phyloP scores from a whole-genome alignment of 768 basidiomycete species.

The Goffeauzyma gilvescens region DNA sequence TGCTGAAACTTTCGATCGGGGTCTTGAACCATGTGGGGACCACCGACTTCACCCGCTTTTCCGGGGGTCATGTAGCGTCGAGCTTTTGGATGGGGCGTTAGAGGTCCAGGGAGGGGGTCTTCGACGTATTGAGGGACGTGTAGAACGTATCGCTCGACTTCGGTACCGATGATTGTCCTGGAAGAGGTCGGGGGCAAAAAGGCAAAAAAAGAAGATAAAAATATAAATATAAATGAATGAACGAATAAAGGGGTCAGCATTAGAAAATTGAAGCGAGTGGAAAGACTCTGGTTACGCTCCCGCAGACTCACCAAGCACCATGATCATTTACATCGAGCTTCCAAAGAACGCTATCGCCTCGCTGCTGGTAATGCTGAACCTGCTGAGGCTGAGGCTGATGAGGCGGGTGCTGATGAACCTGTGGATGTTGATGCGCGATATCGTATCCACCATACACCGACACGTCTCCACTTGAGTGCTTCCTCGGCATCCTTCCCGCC shows the following conservation, averaged over 20 bases:
- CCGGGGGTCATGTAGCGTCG: conserved; percentile 15
- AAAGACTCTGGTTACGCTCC: too few relatives aligned
- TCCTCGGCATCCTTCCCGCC: not conserved
- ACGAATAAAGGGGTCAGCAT: not conserved
- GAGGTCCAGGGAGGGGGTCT: conserved; percentile 11
- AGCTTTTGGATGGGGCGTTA: conserved; percentile 20
- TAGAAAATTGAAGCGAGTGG: too few relatives aligned
- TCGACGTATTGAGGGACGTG: conserved; percentile 18
- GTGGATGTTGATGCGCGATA: too few relatives aligned
- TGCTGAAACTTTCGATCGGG: conserved; percentile 6
- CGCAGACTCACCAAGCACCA: conserved; percentile 6
- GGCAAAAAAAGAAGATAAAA: not conserved
- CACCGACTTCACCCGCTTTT: conserved; percentile 6
- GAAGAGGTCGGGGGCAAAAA: not conserved
- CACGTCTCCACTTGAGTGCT: too few relatives aligned
- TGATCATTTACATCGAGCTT: conserved; percentile 5
- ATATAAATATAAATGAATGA: not conserved
- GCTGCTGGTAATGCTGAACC: too few relatives aligned
- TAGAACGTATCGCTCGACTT: conserved; percentile 24
- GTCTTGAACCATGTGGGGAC: too few relatives aligned
- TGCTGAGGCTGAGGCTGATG: too few relatives aligned
- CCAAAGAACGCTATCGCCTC: not conserved
- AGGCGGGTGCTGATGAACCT: too few relatives aligned
- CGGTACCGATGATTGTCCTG: conserved; percentile 28
- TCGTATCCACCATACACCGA: too few relatives aligned